Base-by-base conservation (phyloP, 495 filamentous ascomycete species). In the Talaromyces liani region DNA sequence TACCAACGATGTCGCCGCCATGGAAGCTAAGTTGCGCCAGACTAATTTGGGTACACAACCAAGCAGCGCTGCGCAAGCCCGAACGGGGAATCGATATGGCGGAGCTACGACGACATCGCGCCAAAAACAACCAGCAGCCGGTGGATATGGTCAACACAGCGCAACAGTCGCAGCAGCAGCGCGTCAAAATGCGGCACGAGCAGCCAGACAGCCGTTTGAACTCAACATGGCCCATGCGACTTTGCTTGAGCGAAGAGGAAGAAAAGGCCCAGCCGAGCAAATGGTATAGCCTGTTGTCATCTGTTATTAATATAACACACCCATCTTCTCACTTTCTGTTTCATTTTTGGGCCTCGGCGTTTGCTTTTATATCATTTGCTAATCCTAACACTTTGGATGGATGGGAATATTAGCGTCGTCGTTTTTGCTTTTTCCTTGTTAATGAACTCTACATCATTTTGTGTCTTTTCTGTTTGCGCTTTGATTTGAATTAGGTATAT, bases 191-290 rank as follows among this genome's bases (percentile, higher is more conserved):
- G 90, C 91, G 10, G 82, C 80, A 18, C 78, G 82, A 64, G 82
- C 84, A 62, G 81, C 85, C 58, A 87, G 86, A 39, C 75, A 78
- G 22, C 86, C 89, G 1, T 98, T 98, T 67, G 94, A 98, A 74
- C 82, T 98, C 33, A 97, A 85, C 71, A 77, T 98, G 16, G 90
- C 96, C 64, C 91, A 92, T 63, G 88, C 95, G 4, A 97, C 92
- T 24, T 77, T 98, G 63, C 77, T 98, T 0, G 92, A 92, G 8
- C 83, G 92, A 65, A 81, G 94, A 66, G 84, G 84, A 8, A 71
- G 76, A 57, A 75, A 72, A 49, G 70, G 76, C 12, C 70, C 72
- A n/a, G 67, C 60, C n/a, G 70, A 73, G 56, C 70, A 71, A 4
- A 73, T 72, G 51, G 68, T 58, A 22, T 79, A 67, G 67, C 29